phyloP scores from a whole-genome alignment of 768 basidiomycete species.

The Macrolepiota fuliginosa region DNA sequence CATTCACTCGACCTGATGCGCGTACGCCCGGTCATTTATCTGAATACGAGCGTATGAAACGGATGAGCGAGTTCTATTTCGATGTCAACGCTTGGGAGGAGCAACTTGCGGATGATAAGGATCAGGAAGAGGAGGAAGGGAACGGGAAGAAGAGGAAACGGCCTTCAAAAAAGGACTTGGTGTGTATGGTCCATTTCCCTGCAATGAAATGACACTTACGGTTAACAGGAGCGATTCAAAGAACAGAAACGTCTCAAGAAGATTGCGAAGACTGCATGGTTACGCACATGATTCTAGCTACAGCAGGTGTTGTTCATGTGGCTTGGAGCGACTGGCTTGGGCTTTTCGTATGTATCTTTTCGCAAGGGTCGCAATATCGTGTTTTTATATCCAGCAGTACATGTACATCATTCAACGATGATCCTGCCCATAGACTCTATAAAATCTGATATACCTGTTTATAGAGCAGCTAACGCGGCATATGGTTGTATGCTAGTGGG shows the following conservation, averaged over 20 bases:
- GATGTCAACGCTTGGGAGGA: slow-evolving; percentile 80
- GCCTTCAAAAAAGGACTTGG: slow-evolving; percentile 82
- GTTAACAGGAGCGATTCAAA: slow-evolving; percentile 75
- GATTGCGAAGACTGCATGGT: slow-evolving; percentile 86
- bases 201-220: slow-evolving; percentile 5
- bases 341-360: neutral
- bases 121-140: slow-evolving; percentile 45
- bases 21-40: slow-evolving; percentile 75
- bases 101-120: slow-evolving; percentile 52
- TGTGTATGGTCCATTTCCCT: slow-evolving; percentile 32
- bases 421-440: no score
- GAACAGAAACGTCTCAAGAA: slow-evolving; percentile 82
- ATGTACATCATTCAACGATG: neutral
- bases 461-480: no score
- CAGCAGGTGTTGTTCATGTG: neutral
- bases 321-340: neutral
- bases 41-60: slow-evolving; percentile 77
- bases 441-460: no score
- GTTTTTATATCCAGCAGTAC: slow-evolving; percentile 22
- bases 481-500: no score
- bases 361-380: slow-evolving; percentile 29
- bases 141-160: slow-evolving; percentile 73
- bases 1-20: slow-evolving; percentile 63
- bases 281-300: slow-evolving; percentile 51
- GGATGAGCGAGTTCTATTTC: slow-evolving; percentile 89